Evolutionary conservation across 257 asterid genomes (phyloP).

Genomic region (Solanum chilense): DNA sequence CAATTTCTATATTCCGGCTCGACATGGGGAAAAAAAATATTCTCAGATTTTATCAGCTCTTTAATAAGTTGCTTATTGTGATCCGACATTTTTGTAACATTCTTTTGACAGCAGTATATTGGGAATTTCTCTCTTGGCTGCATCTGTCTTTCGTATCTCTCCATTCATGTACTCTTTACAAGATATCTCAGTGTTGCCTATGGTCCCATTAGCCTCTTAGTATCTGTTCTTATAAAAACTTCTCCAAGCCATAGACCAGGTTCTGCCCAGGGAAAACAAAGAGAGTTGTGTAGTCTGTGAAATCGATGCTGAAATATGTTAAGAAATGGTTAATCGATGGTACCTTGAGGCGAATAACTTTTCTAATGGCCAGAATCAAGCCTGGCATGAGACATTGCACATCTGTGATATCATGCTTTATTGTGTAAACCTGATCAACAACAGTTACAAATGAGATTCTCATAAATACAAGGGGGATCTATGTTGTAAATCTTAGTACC

Average conservation of each 20-base stretch:
- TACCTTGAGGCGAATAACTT: conserved; percentile 85
- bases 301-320: not conserved
- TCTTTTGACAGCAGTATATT: not conserved
- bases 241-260: conserved; percentile 59
- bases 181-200: not conserved
- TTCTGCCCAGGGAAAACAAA: conserved; percentile 14
- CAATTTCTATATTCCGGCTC: not conserved
- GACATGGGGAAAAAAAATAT: not conserved
- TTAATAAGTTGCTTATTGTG: not conserved
- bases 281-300: not conserved
- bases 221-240: conserved; percentile 13
- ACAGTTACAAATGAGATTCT: not conserved
- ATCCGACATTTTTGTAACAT: not conserved
- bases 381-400: conserved; percentile 87
- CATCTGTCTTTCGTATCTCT: not conserved
- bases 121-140: not conserved
- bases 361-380: conserved; percentile 66
- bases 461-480: not conserved
- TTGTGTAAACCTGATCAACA: conserved; percentile 55
- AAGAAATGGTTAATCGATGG: not conserved
- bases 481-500: not conserved
- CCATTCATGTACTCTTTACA: not conserved
- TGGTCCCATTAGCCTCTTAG: not conserved
- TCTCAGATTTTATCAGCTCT: not conserved
- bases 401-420: conserved; percentile 63